Evolutionary conservation across 345 rosid genomes (phyloP), one percentile per base, ranked within the genome.

Genomic region (Populus pruinosa): DNA sequence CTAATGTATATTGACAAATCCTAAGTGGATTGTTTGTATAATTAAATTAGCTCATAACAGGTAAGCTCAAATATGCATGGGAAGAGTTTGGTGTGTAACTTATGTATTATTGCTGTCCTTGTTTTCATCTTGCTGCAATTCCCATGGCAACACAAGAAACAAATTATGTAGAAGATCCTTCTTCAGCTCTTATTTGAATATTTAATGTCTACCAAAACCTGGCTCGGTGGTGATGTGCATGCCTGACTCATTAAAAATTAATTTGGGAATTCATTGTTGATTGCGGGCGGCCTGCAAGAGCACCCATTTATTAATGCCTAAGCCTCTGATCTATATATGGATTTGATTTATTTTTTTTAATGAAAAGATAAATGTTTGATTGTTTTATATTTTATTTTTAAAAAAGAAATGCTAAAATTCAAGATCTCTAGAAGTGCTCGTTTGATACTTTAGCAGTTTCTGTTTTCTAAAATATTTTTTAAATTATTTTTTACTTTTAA

Each of bases 231-330:
- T 56, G 56, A 53, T 47, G 31, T 31, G 31, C 21, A 35, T 43
- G 69, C 23, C 27, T 67, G 31, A 17, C 18, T 27, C 8, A 20
- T 13, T 12, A 35, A 67, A 18, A 36, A 43, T 1, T 61, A 11
- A 21, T 70, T 73, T 0, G 10, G 66, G 43, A 74, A 44, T 63
- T 17, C 49, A 14, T 20, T 35, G 18, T 33, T 75, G 61, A n/a
- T 69, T n/a, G 21, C 71, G 76, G 29, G 64, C 38, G 76, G 75
- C 80, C 65, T 62, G 75, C 75, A 71, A 62, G 62, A 62, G 27
- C 75, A 2, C n/a, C 61, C 62, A 29, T 33, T 43, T 49, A 11
- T 21, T 75, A 43, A 5, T 49, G 33, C 33, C 21, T 65, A 31
- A 35, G 35, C 35, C 31, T 43, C 49, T 23, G 2, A 29, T 36